phyloP scores from a whole-genome alignment of 2,329 filamentous ascomycete species.

The Aspergillus terreus region DNA sequence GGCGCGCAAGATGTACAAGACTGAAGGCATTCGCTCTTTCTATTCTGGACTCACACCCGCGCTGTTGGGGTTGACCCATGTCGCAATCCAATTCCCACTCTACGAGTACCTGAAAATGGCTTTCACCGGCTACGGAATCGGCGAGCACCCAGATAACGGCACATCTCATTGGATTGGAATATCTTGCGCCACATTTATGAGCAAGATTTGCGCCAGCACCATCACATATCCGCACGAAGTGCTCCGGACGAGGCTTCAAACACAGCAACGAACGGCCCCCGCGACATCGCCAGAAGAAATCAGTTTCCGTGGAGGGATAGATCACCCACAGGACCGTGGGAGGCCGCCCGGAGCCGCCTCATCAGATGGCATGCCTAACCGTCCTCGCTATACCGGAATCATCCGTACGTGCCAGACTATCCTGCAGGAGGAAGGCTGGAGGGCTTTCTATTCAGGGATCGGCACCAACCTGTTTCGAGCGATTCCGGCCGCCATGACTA shows the following conservation, averaged over 20 bases:
- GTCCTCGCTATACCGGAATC: slow-evolving; percentile 68
- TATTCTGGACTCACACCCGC: slow-evolving; percentile 94
- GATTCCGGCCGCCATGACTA: slow-evolving; percentile 91
- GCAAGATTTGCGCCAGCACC: slow-evolving; percentile 90
- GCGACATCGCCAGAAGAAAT: slow-evolving; percentile 49
- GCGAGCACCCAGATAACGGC: slow-evolving; percentile 59
- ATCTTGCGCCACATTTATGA: slow-evolving; percentile 81
- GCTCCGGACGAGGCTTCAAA: slow-evolving; percentile 87
- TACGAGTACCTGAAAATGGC: slow-evolving; percentile 90
- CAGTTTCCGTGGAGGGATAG: slow-evolving; percentile 41
- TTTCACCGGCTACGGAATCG: slow-evolving; percentile 89
- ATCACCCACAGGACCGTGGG: slow-evolving; percentile 42
- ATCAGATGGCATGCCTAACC: slow-evolving; percentile 56
- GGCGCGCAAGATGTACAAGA: slow-evolving; percentile 90
- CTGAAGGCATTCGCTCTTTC: slow-evolving; percentile 83
- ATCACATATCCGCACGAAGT: slow-evolving; percentile 98
- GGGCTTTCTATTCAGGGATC: slow-evolving; percentile 94
- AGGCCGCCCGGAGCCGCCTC: slow-evolving; percentile 43
- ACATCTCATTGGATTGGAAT: slow-evolving; percentile 78
- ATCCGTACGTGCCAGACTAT: slow-evolving; percentile 80
- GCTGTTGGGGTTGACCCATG: slow-evolving; percentile 85
- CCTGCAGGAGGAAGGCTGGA: slow-evolving; percentile 86
- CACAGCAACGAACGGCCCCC: slow-evolving; percentile 68
- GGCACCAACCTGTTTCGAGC: slow-evolving; percentile 97
- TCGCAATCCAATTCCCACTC: slow-evolving; percentile 93